Evolutionary conservation across 331 rosid genomes (phyloP).

Genomic region (Cydonia oblonga): DNA sequence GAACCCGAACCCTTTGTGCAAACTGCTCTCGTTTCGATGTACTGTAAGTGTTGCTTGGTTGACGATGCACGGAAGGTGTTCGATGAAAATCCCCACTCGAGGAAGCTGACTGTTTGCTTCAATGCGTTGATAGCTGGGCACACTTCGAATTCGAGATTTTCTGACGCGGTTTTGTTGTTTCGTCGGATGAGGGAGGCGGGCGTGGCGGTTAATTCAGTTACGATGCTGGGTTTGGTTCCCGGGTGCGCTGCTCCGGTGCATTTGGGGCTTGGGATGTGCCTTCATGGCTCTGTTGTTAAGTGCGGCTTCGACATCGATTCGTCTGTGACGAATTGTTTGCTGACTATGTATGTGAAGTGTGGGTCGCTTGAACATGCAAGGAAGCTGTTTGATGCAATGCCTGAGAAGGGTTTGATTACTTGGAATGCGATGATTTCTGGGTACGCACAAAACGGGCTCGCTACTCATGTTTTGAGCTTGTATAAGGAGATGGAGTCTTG

Average conservation of each 20-base stretch:
- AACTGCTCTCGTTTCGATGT: conserved; percentile 60
- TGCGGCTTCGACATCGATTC: conserved; percentile 39
- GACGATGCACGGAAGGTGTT: conserved; percentile 59
- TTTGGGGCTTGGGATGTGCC: conserved; percentile 37
- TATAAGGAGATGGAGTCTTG: conserved; percentile 32
- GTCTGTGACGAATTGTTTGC: conserved; percentile 57
- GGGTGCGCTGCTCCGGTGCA: conserved; percentile 33
- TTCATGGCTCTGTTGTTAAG: conserved; percentile 41
- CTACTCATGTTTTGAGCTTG: conserved; percentile 53
- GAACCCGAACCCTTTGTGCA: conserved; percentile 63
- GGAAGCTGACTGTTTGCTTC: conserved; percentile 38
- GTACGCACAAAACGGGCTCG: conserved; percentile 66
- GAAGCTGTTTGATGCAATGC: conserved; percentile 47
- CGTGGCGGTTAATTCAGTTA: conserved; percentile 35
- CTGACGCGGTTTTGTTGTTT: conserved; percentile 37
- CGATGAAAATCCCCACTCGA: conserved; percentile 34
- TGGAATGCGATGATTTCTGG: conserved; percentile 95
- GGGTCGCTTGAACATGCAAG: conserved; percentile 44
- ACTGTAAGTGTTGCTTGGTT: conserved; percentile 26
- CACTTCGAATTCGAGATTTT: conserved; percentile 27
- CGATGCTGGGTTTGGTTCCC: conserved; percentile 61
- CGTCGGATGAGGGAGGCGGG: conserved; percentile 40
- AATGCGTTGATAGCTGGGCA: conserved; percentile 75
- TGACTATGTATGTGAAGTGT: conserved; percentile 72
- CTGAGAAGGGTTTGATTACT: conserved; percentile 54